A percentile compares a stretch with the other conserved stretches of the same genome.
These are phyloP conservation scores for Ananas comosus DNA, from an alignment of 176 grass and related monocot species.

Conservation along the genomic window DNA sequence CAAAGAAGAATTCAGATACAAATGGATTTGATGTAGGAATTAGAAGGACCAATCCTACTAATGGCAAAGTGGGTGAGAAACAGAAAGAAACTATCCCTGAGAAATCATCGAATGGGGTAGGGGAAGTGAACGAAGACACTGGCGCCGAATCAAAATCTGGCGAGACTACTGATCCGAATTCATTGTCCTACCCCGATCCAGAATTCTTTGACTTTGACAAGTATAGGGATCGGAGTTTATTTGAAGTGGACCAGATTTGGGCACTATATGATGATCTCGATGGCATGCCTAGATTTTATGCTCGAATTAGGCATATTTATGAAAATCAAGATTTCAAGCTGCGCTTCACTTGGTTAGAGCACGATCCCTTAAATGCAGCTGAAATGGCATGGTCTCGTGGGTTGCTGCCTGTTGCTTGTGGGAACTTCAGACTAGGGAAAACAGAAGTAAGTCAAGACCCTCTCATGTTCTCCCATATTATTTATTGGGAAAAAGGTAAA, in stretches of 20 bases:
- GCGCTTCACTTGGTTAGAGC: slow-evolving; percentile 62
- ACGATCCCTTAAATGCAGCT: slow-evolving; percentile 22
- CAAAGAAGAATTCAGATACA: neutral
- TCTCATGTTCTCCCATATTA: slow-evolving; percentile 77
- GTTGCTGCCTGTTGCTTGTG: slow-evolving; percentile 76
- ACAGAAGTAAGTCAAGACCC: slow-evolving; percentile 42
- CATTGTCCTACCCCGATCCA: slow-evolving; percentile 54
- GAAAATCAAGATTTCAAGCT: slow-evolving; percentile 41
- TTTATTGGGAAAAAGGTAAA: slow-evolving; percentile 50
- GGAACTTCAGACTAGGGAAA: slow-evolving; percentile 46
- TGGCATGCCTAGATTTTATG: slow-evolving; percentile 91
- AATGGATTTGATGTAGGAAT: neutral
- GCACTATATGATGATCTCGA: slow-evolving; percentile 80
- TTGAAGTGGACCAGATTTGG: slow-evolving; percentile 71
- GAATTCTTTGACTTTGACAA: slow-evolving; percentile 87
- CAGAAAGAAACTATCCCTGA: slow-evolving; percentile 17
- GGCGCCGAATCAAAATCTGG: neutral
- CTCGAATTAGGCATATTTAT: slow-evolving; percentile 46
- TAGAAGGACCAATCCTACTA: neutral
- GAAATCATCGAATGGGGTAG: neutral
- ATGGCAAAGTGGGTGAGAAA: slow-evolving; percentile 16
- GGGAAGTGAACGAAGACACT: neutral
- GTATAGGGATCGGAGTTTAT: slow-evolving; percentile 42
- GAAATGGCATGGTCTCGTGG: slow-evolving; percentile 47
- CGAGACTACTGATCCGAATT: neutral